These are phyloP conservation scores for Apiotrichum sp. DNA, from an alignment of 1,284 basidiomycete species.

Conservation along the genomic window DNA sequence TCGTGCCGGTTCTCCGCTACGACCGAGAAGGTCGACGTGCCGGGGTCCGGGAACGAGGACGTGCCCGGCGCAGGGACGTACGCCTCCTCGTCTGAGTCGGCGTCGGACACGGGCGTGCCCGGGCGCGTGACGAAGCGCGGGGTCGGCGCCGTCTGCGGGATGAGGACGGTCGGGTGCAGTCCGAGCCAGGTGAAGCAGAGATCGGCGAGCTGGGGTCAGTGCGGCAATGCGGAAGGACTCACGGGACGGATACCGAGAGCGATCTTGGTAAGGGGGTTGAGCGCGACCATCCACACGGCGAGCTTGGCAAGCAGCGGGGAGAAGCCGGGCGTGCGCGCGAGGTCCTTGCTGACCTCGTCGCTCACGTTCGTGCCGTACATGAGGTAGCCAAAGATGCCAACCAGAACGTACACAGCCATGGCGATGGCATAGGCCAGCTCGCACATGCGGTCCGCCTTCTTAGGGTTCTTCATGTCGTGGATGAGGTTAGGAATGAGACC, in stretches of 20 bases:
- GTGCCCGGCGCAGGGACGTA: slow-evolving; percentile 5
- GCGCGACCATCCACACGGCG: slow-evolving; percentile 71
- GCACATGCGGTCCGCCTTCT: slow-evolving; percentile 54
- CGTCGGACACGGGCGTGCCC: slow-evolving; percentile 9
- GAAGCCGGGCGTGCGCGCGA: slow-evolving; percentile 70
- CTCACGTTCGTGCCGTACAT: slow-evolving; percentile 85
- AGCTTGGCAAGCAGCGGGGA: slow-evolving; percentile 64
- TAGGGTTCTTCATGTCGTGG: slow-evolving; percentile 81
- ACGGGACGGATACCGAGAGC: slow-evolving; percentile 76
- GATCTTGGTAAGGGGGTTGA: slow-evolving; percentile 63
- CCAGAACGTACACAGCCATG: slow-evolving; percentile 69
- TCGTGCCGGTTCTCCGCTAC: slow-evolving; percentile 47
- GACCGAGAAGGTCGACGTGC: slow-evolving; percentile 49
- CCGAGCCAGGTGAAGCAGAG: slow-evolving; percentile 32
- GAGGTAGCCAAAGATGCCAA: slow-evolving; percentile 77
- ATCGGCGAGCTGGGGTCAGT: slow-evolving; percentile 30
- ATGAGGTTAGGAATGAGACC: slow-evolving; percentile 54
- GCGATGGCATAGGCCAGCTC: slow-evolving; percentile 57
- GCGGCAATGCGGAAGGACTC: slow-evolving; percentile 31
- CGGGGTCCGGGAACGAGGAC: slow-evolving; percentile 51
- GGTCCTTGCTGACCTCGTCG: slow-evolving; percentile 80
- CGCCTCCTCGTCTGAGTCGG: not conserved
- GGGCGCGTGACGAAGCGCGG: slow-evolving; percentile 29
- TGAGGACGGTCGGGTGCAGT: slow-evolving; percentile 37
- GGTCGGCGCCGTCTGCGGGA: slow-evolving; percentile 26